phyloP scores from a whole-genome alignment of 2,329 filamentous ascomycete species.

The Hypoxylon sp. region DNA sequence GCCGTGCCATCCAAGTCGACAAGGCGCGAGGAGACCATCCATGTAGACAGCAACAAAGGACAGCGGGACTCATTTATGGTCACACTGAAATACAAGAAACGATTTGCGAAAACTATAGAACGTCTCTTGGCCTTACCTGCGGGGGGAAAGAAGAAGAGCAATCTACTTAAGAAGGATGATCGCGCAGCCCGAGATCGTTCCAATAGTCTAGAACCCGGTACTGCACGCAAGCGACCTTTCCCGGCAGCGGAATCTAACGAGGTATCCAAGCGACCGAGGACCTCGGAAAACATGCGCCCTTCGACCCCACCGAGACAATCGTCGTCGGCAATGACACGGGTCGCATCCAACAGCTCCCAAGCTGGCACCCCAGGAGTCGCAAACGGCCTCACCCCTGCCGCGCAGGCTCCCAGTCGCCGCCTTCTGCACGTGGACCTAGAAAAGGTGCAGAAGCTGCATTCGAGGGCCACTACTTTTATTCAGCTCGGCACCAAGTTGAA shows the following conservation, averaged over 20 bases:
- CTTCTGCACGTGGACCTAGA: slow-evolving; percentile 51
- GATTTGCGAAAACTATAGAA: slow-evolving; percentile 57
- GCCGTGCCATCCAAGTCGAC: slow-evolving; percentile 43
- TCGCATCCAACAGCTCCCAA: slow-evolving; percentile 65
- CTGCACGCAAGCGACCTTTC: slow-evolving; percentile 64
- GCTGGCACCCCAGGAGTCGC: slow-evolving; percentile 63
- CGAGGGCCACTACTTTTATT: slow-evolving; percentile 55
- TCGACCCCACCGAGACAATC: slow-evolving; percentile 64
- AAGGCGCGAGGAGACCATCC: slow-evolving; percentile 50
- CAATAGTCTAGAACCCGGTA: slow-evolving; percentile 56
- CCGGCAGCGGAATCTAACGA: slow-evolving; percentile 52
- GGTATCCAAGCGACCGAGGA: slow-evolving; percentile 58
- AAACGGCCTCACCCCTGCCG: slow-evolving; percentile 56
- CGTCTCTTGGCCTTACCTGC: slow-evolving; percentile 61
- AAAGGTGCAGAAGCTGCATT: slow-evolving; percentile 49
- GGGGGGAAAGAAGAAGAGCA: slow-evolving; percentile 51
- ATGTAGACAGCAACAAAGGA: slow-evolving; percentile 49
- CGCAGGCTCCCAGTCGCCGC: slow-evolving; percentile 51
- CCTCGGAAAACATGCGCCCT: slow-evolving; percentile 58
- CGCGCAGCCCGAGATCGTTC: slow-evolving; percentile 52
- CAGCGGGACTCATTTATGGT: slow-evolving; percentile 55
- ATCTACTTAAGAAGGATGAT: slow-evolving; percentile 54
- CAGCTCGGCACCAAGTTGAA: slow-evolving; percentile 64
- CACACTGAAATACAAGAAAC: slow-evolving; percentile 62
- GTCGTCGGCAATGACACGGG: slow-evolving; percentile 64